phyloP scores from a whole-genome alignment of 805 yeast species.

The Candida loeiensis region DNA sequence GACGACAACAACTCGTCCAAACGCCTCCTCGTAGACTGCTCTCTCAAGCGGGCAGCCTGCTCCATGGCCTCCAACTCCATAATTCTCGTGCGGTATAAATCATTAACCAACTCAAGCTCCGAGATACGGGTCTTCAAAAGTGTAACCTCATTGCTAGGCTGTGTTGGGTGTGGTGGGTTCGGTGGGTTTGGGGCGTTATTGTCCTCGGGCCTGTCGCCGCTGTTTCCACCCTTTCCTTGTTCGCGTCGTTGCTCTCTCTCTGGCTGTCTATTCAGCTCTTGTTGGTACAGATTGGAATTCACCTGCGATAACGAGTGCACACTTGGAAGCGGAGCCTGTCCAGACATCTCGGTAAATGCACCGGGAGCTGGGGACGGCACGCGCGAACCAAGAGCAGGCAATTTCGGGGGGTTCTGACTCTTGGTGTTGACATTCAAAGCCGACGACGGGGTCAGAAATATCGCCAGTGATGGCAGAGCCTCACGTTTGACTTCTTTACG shows the following conservation, averaged over 20 bases:
- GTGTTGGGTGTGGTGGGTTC: not conserved
- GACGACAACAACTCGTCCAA: conserved; percentile 42
- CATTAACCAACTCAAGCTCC: conserved; percentile 88
- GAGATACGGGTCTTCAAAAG: conserved; percentile 70
- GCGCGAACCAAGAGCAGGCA: conserved; percentile 31
- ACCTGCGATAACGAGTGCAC: conserved; percentile 12
- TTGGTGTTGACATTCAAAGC: conserved; percentile 22
- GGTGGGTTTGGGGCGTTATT: conserved; percentile 8
- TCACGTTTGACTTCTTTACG: conserved; percentile 11
- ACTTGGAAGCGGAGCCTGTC: conserved; percentile 22
- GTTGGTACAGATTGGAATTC: not conserved
- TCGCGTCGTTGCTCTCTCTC: conserved; percentile 1
- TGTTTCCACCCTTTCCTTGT: not conserved
- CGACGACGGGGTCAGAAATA: conserved; percentile 36
- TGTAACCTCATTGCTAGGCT: conserved; percentile 31
- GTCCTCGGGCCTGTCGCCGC: not conserved
- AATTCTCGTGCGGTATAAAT: conserved; percentile 77
- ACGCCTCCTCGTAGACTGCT: conserved; percentile 44
- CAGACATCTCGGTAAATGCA: not conserved
- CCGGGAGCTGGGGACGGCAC: conserved; percentile 31
- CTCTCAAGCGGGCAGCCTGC: conserved; percentile 51
- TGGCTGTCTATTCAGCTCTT: conserved; percentile 5
- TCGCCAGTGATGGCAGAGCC: conserved; percentile 4
- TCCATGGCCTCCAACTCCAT: conserved; percentile 75
- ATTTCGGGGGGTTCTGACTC: conserved; percentile 24